Evolutionary conservation across 306 rosid species (phyloP).

Genomic region (Acacia melanoxylon): DNA sequence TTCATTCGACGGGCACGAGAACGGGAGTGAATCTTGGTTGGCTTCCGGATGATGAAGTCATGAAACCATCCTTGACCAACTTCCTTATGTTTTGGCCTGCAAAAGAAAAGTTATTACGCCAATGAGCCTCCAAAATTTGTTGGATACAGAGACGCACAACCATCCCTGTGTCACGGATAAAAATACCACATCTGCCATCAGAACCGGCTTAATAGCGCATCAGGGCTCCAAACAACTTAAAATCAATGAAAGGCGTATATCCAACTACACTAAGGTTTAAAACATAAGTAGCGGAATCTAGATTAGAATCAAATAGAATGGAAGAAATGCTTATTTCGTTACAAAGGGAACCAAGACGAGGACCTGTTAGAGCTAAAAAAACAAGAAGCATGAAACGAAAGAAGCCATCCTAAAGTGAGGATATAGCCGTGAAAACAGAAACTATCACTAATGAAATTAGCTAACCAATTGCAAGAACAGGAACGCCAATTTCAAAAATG

Average conservation of each 20-base stretch:
- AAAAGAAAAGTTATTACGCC: constrained; percentile 1
- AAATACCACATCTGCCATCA: not conserved
- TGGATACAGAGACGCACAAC: not conserved
- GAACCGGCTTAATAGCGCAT: not conserved
- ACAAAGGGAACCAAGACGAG: not conserved
- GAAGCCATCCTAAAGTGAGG: not conserved
- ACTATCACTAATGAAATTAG: no score
- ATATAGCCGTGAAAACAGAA: no score
- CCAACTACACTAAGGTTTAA: not conserved
- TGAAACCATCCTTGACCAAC: constrained; percentile 98
- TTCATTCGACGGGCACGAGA: constrained; percentile 96
- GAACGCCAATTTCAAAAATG: no score
- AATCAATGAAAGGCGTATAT: not conserved
- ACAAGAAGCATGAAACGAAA: not conserved
- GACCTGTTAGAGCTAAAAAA: not conserved
- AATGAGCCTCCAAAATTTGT: not conserved
- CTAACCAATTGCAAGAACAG: no score
- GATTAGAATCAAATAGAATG: not conserved
- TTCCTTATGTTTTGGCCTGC: constrained; percentile 92
- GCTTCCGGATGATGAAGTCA: constrained; percentile 92
- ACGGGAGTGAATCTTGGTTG: constrained; percentile 94
- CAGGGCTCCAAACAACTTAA: not conserved
- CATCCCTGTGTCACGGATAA: not conserved
- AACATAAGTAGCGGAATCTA: not conserved
- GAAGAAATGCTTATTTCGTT: not conserved